Conservation (phyloP, 352 stramenopile genomes). For the Pythium chondricola region DNA sequence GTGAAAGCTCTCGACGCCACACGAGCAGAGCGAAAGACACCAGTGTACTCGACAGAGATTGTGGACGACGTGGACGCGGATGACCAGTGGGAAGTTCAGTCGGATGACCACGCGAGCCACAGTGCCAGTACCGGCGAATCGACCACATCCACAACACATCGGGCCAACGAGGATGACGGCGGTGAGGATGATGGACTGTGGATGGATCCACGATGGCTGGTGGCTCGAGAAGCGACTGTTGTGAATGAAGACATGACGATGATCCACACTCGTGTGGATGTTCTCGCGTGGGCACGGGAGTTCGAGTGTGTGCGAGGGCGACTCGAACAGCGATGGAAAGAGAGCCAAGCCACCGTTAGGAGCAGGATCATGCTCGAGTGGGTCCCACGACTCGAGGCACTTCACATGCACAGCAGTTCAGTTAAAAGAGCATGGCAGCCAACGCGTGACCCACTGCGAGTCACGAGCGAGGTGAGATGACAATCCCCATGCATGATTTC, state of each 20-base stretch:
- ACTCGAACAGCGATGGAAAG: constrained; percentile 2
- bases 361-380: background rate
- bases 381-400: constrained; percentile 4
- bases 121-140: constrained; percentile 9
- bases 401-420: background rate
- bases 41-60: constrained; percentile 32
- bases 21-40: constrained; percentile 9
- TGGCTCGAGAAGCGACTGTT: constrained; percentile 4
- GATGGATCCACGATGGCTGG: constrained; percentile 10
- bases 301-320: constrained; percentile 5
- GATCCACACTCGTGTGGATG: constrained; percentile 17
- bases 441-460: background rate
- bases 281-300: constrained; percentile 10
- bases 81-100: constrained; percentile 36
- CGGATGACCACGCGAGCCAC: constrained; percentile 19
- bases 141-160: constrained; percentile 7
- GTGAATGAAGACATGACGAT: constrained; percentile 6
- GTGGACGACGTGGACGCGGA: constrained; percentile 37
- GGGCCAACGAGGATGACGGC: background rate
- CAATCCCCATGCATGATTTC: too few species aligned
- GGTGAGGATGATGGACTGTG: constrained; percentile 1
- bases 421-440: background rate
- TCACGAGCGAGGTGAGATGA: background rate
- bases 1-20: constrained; percentile 25
- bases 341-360: background rate